Evolutionary conservation across 2,329 filamentous ascomycete species (phyloP), one percentile per base, ranked within the genome.

Genomic region (Huntiella abstrusa): DNA sequence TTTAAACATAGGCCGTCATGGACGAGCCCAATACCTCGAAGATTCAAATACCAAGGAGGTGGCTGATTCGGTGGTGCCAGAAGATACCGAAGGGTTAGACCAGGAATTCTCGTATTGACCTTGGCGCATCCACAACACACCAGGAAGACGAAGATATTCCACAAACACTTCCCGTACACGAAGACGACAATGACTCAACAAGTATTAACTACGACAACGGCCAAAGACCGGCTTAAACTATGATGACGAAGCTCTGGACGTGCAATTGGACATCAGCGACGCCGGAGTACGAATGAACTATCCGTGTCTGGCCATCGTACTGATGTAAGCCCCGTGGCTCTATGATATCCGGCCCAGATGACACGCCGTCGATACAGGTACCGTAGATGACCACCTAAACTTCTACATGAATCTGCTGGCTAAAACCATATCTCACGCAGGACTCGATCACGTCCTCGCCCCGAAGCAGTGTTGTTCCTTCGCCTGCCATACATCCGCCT

Each of bases 291-390:
- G 22, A 28, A 28, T 28, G 22, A 28, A 28, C 7, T 10, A 28
- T 28, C 8, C 22, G 6, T 28, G 22, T 28, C 22, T 28, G 22
- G 22, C 22, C 22, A 28, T 10, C 22, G 22, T 28, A 28, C 22
- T 28, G 22, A 28, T 28, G 19, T 71, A 39, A 92, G 83, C 56
- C 80, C 80, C 5, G 73, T 43, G 76, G 72, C 52, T 86, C 81
- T 11, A 60, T 77, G 22, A 60, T 74, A 48, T 93, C 85, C 4
- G 78, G 76, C 19, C 82, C 83, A 15, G 86, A 92, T 56, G 83
- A 93, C 59, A 80, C 83, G 6, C 83, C 83, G 17, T 95, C 88
- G 13, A 60, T 88, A 45, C 83, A 84, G 65, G 83, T 86, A 65
- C 15, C 11, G 32, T 44, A 37, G 7, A 12, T 19, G 13, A 13